Evolutionary conservation across 225 moss, liverwort and hornwort species (phyloP), one percentile per base, ranked within the genome.

Genomic region (Thuidium tamariscinum): DNA sequence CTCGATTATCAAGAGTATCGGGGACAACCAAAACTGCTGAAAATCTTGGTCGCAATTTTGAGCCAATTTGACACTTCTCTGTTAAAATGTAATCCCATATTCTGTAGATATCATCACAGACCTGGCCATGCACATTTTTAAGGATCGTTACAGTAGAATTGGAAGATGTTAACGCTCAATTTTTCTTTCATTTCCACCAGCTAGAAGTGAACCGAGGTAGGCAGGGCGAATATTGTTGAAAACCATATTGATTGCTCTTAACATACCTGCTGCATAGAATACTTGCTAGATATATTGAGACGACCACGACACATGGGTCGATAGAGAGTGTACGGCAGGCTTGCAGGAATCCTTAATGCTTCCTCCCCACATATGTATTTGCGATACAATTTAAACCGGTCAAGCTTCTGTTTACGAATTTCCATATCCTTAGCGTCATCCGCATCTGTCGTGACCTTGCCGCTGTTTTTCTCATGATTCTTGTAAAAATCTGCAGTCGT

Each of bases 51-150:
- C 99, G 93, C 81, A 84, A 85, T 90, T 93, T 92, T 64, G 93
- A 88, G 75, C 85, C 92, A 84, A 99, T 90, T 22, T 92, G 89
- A 64, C 96, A 96, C 88, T 96, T 94, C 89, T 97, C 95, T 76
- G 96, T 94, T 72, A 99, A 86, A 84, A 97, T 95, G 89, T 90
- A 96, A 88, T 99, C 92, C 99, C 97, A 99, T 89, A 99, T 97
- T 78, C 90, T 86, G 86, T 89, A 93, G 61, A 99, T 81, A 87
- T 99, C 99, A 89, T 99, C 99, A 87, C 92, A 96, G 86, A 97
- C 99, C 99, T 97, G 90, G 80, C 83, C 83, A 89, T 30, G 83
- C 85, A 90, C 69, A 76, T 16, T 65, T 72, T 41, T 34, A 81
- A 71, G 59, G 59, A 16, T 72, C 59, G 44, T 81, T 77, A 44